Percentiles rank a stretch among this genome's conserved stretches.
phyloP scores from a whole-genome alignment of 225 moss, liverwort and hornwort genomes.

The Thuidium tamariscinum region DNA sequence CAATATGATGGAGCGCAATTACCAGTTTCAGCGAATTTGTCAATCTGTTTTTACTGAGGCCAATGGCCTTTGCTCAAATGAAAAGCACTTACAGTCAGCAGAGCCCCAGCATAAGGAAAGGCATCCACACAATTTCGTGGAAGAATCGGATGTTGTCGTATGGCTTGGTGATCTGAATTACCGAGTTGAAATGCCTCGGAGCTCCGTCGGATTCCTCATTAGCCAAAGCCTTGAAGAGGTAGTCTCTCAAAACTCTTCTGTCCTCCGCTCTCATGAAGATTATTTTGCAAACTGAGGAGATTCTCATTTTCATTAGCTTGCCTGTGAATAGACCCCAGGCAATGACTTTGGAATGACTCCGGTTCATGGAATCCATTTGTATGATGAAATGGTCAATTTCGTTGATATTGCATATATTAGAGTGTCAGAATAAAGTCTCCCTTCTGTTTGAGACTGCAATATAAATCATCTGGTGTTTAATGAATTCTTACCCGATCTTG shows the following conservation, averaged over 20 bases:
- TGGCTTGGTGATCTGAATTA: slow-evolving; percentile 88
- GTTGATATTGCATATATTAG: background rate
- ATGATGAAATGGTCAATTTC: background rate
- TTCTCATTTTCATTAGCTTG: background rate
- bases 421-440: background rate
- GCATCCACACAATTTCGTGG: slow-evolving; percentile 22
- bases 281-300: background rate
- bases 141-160: slow-evolving; percentile 57
- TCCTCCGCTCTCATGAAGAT: background rate
- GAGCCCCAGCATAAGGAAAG: slow-evolving; percentile 10
- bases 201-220: slow-evolving; percentile 50
- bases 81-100: slow-evolving; percentile 6
- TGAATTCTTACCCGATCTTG: too few relatives aligned
- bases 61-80: slow-evolving; percentile 9
- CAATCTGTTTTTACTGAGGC: slow-evolving; percentile 39
- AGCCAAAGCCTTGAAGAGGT: slow-evolving; percentile 71
- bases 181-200: slow-evolving; percentile 61
- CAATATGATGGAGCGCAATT: slow-evolving; percentile 54
- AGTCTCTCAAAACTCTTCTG: background rate
- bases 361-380: background rate
- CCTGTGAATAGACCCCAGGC: background rate
- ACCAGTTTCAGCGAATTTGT: slow-evolving; percentile 43
- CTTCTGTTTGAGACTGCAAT: background rate
- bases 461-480: background rate
- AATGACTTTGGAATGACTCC: background rate